Conservation (phyloP, 495 filamentous ascomycete species). For the Aspergillus nidulans region DNA sequence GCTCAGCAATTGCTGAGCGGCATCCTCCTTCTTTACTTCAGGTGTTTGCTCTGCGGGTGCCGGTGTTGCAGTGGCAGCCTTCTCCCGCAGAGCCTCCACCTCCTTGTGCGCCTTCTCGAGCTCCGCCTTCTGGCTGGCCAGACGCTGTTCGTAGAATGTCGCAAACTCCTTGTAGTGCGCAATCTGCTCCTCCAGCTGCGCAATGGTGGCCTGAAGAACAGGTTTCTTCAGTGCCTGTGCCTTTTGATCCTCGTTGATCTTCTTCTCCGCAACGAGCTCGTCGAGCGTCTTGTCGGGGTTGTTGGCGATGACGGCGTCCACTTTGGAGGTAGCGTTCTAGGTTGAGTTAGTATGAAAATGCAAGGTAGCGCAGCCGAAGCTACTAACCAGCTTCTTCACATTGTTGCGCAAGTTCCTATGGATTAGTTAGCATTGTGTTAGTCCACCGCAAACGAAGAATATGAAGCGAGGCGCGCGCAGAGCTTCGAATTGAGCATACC, state of each 20-base stretch:
- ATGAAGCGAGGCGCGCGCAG: background rate
- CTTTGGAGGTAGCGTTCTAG: slow-evolving; percentile 72
- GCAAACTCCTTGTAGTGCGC: slow-evolving; percentile 78
- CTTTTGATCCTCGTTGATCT: slow-evolving; percentile 92
- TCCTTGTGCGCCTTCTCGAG: slow-evolving; percentile 66
- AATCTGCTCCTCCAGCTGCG: slow-evolving; percentile 80
- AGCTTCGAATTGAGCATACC: slow-evolving; percentile 49
- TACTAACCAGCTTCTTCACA: slow-evolving; percentile 80
- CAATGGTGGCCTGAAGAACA: slow-evolving; percentile 65
- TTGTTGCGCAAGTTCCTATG: slow-evolving; percentile 76
- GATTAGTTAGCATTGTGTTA: slow-evolving; percentile 3
- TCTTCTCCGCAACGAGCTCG: slow-evolving; percentile 71
- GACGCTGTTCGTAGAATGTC: slow-evolving; percentile 64
- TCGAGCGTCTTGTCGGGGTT: slow-evolving; percentile 74
- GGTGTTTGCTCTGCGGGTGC: slow-evolving; percentile 15
- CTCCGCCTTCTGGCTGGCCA: slow-evolving; percentile 64
- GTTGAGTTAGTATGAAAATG: slow-evolving; percentile 11
- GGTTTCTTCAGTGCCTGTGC: slow-evolving; percentile 87
- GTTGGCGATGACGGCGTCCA: slow-evolving; percentile 72
- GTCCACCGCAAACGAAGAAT: background rate
- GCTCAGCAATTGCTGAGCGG: slow-evolving; percentile 55
- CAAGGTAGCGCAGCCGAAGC: background rate
- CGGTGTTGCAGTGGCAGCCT: slow-evolving; percentile 55
- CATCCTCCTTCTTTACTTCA: slow-evolving; percentile 48
- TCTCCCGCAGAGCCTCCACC: slow-evolving; percentile 63